Evolutionary conservation across 2,329 filamentous ascomycete genomes (phyloP), one percentile per base, ranked within the genome.

Genomic region (Tolypocladium tropicale): DNA sequence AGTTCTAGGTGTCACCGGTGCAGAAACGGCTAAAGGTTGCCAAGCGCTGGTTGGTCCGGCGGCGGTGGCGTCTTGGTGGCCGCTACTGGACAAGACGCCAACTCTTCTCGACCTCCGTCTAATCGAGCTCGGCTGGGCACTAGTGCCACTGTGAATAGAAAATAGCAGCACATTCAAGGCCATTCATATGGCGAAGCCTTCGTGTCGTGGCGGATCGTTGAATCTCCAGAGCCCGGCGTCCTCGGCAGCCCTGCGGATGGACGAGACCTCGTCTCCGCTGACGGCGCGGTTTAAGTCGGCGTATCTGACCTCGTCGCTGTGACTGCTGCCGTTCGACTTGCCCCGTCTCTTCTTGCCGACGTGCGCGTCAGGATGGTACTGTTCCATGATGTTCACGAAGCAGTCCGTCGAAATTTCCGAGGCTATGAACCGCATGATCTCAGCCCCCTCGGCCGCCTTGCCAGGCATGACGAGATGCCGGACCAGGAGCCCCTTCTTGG

Each of bases 311-410:
- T 80, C 72, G 3, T 75, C 72, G n/a, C 33, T 12, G 23, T 41
- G 46, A 18, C 46, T 5, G 28, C 46, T 5, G 68, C 66, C 12
- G 65, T 69, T 56, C 41, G 32, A 6, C 57, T 60, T 10, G 58
- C 53, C 56, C 36, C 64, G 61, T 62, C 73, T 82, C 55, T 76
- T 74, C 73, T 90, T 93, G 4, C 90, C 90, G 1, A 95, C 90
- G 68, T 95, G 84, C 0, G 88, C 90, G 60, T 88, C 82, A 0
- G 89, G 89, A 59, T 84, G 84, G 65, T 94, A 94, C 71, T 95
- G 90, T 70, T 95, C 89, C 89, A 94, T 94, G 61, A 95, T 85
- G 67, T 95, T 86, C 58, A 94, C 81, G 70, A 92, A 93, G 48
- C 88, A 77, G 68, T 94, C 89, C 55, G 75, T 78, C 4, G 86